A percentile compares a stretch with the other conserved stretches of the same genome.
Conservation (phyloP, 352 stramenopile genomes). For the Phytophthora pisi region DNA sequence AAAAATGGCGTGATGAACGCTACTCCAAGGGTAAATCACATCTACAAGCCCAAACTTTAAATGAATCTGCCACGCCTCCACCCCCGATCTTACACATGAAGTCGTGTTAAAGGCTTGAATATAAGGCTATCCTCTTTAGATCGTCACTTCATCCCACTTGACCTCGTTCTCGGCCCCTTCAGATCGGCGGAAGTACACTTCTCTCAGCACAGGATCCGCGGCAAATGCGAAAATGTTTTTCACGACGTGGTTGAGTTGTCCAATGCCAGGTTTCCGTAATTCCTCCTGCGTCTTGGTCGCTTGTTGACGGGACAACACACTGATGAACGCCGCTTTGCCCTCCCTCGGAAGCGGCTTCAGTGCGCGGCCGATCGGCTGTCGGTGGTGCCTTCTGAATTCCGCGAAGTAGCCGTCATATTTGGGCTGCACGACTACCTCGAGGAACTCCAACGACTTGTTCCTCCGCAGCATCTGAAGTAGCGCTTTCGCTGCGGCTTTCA, state of each 20-base stretch:
- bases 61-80: too few relatives aligned
- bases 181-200: not conserved
- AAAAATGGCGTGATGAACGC: too few relatives aligned
- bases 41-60: too few relatives aligned
- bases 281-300: not conserved
- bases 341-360: not conserved
- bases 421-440: not conserved
- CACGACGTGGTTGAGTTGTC: not conserved
- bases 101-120: too few relatives aligned
- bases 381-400: not conserved
- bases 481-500: not conserved
- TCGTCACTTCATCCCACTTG: not conserved
- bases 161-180: not conserved
- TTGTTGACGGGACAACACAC: not conserved
- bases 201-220: not conserved
- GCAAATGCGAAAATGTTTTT: not conserved
- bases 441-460: not conserved
- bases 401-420: not conserved
- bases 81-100: too few relatives aligned
- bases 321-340: not conserved
- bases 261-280: not conserved
- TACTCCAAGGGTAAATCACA: too few relatives aligned
- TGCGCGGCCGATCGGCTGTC: not conserved
- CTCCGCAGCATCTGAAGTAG: not conserved
- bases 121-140: not conserved